A percentile compares a stretch with the other conserved stretches of the same genome.
phyloP scores from a whole-genome alignment of 306 rosid species.

The Pachyrhizus erosus region DNA sequence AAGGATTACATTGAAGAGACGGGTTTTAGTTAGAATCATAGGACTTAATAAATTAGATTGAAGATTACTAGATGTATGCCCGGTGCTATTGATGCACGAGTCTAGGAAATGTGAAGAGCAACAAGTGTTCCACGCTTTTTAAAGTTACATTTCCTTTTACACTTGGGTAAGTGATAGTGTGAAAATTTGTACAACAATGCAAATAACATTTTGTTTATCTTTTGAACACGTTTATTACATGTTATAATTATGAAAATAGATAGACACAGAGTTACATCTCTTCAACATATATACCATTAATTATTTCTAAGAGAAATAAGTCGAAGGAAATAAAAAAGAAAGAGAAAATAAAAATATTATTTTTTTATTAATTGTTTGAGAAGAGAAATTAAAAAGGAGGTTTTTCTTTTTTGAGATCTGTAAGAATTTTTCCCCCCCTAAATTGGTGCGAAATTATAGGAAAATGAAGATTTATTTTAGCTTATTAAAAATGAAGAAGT shows the following conservation, averaged over 20 bases:
- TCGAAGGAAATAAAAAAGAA: not conserved
- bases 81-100: not conserved
- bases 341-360: not conserved
- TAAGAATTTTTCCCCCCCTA: not conserved
- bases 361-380: not conserved
- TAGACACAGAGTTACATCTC: no score
- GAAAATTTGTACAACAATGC: no score
- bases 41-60: not conserved
- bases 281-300: not conserved
- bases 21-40: not conserved
- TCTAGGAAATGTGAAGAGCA: not conserved
- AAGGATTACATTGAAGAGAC: not conserved
- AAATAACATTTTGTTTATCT: no score
- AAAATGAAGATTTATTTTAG: not conserved
- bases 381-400: not conserved
- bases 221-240: no score
- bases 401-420: not conserved
- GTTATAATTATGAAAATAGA: no score
- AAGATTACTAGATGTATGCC: not conserved
- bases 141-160: not conserved
- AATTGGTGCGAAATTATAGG: not conserved
- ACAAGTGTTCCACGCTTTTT: not conserved
- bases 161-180: not conserved
- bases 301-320: not conserved
- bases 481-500: no score